Evolutionary conservation across 306 rosid species (phyloP).

Genomic region (Prinsepia uniflora): DNA sequence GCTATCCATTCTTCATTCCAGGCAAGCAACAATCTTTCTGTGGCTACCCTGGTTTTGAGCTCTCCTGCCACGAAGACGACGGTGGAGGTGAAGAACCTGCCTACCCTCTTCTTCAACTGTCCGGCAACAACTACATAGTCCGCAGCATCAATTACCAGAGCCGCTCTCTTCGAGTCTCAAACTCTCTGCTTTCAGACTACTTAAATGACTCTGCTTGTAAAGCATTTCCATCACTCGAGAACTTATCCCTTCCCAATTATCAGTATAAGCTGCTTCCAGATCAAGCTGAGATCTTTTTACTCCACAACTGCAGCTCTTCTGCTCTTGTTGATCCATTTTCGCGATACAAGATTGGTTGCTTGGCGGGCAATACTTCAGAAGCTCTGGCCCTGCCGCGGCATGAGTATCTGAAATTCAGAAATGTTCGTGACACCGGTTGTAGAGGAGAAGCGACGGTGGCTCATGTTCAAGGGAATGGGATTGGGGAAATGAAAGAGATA

Average conservation of each 20-base stretch:
- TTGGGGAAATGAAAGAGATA: conserved; percentile 10
- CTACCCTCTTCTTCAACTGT: conserved; percentile 35
- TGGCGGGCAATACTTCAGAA: background rate
- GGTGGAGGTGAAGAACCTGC: background rate
- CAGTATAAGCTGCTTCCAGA: background rate
- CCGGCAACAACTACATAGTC: conserved; percentile 13
- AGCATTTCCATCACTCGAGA: background rate
- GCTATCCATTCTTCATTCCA: conserved; percentile 45
- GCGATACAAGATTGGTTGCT: conserved; percentile 29
- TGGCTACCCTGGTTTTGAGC: conserved; percentile 52
- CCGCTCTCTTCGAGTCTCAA: conserved; percentile 36
- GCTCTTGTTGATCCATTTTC: background rate
- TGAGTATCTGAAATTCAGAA: background rate
- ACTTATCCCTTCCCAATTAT: conserved; percentile 3
- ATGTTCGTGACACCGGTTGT: conserved; percentile 15
- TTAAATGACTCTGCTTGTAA: background rate
- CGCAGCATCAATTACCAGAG: conserved; percentile 34
- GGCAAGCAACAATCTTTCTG: conserved; percentile 30
- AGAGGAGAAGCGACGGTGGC: background rate
- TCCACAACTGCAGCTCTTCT: conserved; percentile 27
- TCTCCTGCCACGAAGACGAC: conserved; percentile 26
- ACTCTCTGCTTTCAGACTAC: conserved; percentile 14
- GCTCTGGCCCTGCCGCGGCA: conserved; percentile 33
- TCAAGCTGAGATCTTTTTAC: conserved; percentile 16
- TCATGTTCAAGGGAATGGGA: background rate